Conservation (phyloP, 306 rosid genomes). For the Trichosanthes truncata region DNA sequence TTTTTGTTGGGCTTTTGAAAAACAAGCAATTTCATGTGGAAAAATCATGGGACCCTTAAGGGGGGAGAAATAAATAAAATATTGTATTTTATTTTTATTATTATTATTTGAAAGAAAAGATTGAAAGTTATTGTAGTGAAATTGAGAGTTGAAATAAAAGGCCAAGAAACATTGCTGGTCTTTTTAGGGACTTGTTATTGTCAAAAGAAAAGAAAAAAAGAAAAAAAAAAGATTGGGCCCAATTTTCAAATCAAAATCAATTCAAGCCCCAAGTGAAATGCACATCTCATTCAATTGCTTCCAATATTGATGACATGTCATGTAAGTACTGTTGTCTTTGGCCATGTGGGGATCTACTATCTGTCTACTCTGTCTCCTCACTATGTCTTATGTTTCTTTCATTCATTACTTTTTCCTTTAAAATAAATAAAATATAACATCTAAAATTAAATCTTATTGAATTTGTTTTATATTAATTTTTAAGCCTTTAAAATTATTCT, state of each 20-base stretch:
- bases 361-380: slow-evolving; percentile 50
- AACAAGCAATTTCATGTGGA: slow-evolving; percentile 28
- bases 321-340: slow-evolving; percentile 34
- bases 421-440: neutral
- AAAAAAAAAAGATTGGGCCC: slow-evolving; percentile 24
- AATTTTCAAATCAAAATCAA: slow-evolving; percentile 4
- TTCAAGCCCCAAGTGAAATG: slow-evolving; percentile 17
- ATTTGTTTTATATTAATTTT: too few species aligned
- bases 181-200: slow-evolving; percentile 31
- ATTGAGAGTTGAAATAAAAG: slow-evolving; percentile 24
- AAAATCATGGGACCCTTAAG: slow-evolving; percentile 44
- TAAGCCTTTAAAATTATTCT: too few species aligned
- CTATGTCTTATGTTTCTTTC: slow-evolving; percentile 25
- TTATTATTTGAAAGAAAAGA: neutral
- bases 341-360: slow-evolving; percentile 44
- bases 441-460: neutral
- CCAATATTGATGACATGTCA: slow-evolving; percentile 51
- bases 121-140: slow-evolving; percentile 23
- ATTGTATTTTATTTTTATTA: neutral
- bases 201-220: neutral
- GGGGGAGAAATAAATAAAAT: neutral
- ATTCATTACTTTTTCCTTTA: slow-evolving; percentile 1
- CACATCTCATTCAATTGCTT: slow-evolving; percentile 34
- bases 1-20: slow-evolving; percentile 64
- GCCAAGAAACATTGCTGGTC: slow-evolving; percentile 22